Evolutionary conservation across 2,329 filamentous ascomycete genomes (phyloP).

Genomic region (Penicillium hordei): DNA sequence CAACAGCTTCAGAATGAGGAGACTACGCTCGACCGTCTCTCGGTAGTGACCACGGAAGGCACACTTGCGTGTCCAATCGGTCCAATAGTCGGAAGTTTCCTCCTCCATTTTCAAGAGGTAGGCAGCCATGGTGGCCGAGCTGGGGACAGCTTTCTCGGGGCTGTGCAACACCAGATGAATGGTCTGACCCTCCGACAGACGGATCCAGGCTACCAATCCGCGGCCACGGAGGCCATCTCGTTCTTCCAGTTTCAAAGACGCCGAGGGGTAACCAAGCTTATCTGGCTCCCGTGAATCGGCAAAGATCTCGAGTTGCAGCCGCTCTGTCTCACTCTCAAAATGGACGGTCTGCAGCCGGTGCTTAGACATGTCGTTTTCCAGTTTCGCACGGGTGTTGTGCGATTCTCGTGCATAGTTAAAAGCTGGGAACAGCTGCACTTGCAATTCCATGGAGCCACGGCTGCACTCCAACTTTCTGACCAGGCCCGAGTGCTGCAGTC

Average conservation of each 20-base stretch:
- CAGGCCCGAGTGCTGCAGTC: conserved; percentile 49
- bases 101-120: conserved; percentile 64
- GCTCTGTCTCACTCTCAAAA: conserved; percentile 60
- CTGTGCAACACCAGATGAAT: conserved; percentile 69
- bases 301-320: conserved; percentile 67
- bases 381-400: conserved; percentile 47
- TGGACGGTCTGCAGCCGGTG: conserved; percentile 59
- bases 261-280: conserved; percentile 47
- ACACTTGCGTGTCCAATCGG: conserved; percentile 69
- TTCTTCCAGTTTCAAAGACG: conserved; percentile 57
- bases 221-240: conserved; percentile 58
- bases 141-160: conserved; percentile 59
- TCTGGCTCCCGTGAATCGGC: conserved; percentile 60
- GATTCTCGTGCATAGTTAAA: conserved; percentile 67
- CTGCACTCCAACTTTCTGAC: conserved; percentile 72
- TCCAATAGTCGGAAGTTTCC: conserved; percentile 71
- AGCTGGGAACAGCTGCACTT: conserved; percentile 70
- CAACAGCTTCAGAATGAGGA: conserved; percentile 73
- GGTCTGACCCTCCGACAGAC: conserved; percentile 64
- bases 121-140: conserved; percentile 57
- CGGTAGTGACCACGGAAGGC: conserved; percentile 71
- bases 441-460: conserved; percentile 63
- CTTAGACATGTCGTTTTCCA: conserved; percentile 38
- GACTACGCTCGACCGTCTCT: conserved; percentile 68
- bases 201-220: conserved; percentile 62